Evolutionary conservation across 1,139 yeast species (phyloP), one percentile per base, ranked within the genome.

Genomic region (Taphrina pruni): DNA sequence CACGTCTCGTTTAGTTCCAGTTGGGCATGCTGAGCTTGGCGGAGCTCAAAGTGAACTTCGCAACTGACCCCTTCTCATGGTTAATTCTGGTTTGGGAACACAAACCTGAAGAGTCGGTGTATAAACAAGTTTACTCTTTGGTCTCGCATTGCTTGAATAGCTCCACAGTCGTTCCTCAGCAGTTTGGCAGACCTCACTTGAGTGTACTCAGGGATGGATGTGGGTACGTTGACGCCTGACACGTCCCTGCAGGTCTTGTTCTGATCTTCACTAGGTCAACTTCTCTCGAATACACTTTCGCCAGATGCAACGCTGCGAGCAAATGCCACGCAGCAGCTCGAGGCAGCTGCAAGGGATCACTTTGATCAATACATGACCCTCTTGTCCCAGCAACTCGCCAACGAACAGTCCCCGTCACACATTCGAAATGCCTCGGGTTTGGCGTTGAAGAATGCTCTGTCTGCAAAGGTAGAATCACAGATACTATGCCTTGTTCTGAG

Each of bases 361-460:
- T 93, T 90, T 80, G 87, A 73, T 69, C 48, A 74, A 74, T 94
- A 88, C 77, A 81, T 92, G 75, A 86, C 86, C 57, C 82, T 88
- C 75, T 85, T 93, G 76, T 86, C 90, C 57, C 86, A 86, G 73
- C 91, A 90, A 41, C 83, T 94, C 73, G 88, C 88, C 52, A 87
- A 88, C 75, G 87, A 85, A 62, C 79, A 82, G 6, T 86, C 86
- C 72, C 87, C 85, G 75, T 81, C 89, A 7, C 97, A 93, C 80
- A 96, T 92, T 68, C 85, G 98, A 77, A 90, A 91, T 84, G 85
- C 95, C 78, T 97, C 99, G 3, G 97, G 96, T 61, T 82, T 94
- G 73, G 90, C 88, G 17, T 81, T 92, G 75, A 94, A 94, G 81
- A 94, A 94, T 79, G 91, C 90, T 79, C 83, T 94, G 75, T 86